Evolutionary conservation across 257 asterid genomes (phyloP), one percentile per base, ranked within the genome.

Genomic region (Schizonepeta tenuifolia): DNA sequence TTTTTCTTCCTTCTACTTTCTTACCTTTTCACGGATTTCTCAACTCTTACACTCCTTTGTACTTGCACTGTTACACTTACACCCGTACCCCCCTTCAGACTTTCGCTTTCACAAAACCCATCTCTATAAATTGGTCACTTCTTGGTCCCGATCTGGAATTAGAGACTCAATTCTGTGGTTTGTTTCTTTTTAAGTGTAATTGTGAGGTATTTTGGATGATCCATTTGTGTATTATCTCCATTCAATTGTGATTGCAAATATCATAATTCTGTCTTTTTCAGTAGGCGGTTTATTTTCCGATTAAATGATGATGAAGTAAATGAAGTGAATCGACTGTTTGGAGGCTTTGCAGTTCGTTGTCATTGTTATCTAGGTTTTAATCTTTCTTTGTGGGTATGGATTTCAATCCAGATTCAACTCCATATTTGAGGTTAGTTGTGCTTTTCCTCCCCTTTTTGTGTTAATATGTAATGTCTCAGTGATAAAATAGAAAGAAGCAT

Each of bases 391-490:
- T 46, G 76, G 66, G 43, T 63, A 81, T 82, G 85, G 92, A 84
- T 60, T 80, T 77, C 60, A 80, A 71, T 73, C 69, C 74, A 67
- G 89, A 90, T 70, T 58, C 89, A 60, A 76, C 83, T 83, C 84
- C 96, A 10, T 77, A 82, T 80, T 59, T 80, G 89, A 90, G 97
- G 97, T 90, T 64, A 18, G 80, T 77, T 65, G 15, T 69, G 11
- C 17, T 47, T 26, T 62, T 44, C 8, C 13, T 36, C 11, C 40
- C 69, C 53, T 11, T 21, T 36, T 65, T 44, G 3, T 22, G 5
- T 1, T 58, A 1, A 31, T 28, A 59, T 21, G 54, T 11, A 18
- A 0, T 35, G 26, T 24, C 26, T 24, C 26, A 24, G 55, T 13
- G 61, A 56, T 76, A 60, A 2, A 33, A 38, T 18, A 59, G 65